Evolutionary conservation across 2,329 filamentous ascomycete genomes (phyloP).

Genomic region (Talaromyces piceae): DNA sequence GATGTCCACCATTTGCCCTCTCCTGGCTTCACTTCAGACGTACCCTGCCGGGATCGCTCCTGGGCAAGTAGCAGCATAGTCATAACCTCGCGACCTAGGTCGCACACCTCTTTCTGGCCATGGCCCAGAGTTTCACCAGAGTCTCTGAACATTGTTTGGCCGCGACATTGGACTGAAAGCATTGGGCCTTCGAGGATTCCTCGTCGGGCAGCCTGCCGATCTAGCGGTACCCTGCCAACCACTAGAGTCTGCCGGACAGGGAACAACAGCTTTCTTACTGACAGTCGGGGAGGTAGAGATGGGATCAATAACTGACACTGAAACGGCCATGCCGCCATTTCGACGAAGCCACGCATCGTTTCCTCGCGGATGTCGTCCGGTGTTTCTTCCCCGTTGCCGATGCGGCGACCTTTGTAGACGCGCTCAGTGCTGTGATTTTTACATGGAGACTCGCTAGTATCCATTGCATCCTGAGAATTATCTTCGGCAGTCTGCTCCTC

Average conservation of each 20-base stretch:
- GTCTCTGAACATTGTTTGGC: slow-evolving; percentile 47
- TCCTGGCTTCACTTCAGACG: slow-evolving; percentile 42
- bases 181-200: slow-evolving; percentile 54
- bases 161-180: slow-evolving; percentile 48
- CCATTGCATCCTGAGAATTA: neutral
- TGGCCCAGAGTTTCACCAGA: slow-evolving; percentile 20
- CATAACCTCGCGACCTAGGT: slow-evolving; percentile 51
- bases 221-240: slow-evolving; percentile 47
- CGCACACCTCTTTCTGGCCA: slow-evolving; percentile 38
- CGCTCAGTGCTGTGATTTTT: slow-evolving; percentile 13
- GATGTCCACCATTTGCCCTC: slow-evolving; percentile 56
- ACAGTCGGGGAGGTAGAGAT: slow-evolving; percentile 41
- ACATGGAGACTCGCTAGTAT: slow-evolving; percentile 3
- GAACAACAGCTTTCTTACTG: slow-evolving; percentile 45
- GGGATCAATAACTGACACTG: slow-evolving; percentile 45
- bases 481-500: neutral
- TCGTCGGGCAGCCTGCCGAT: slow-evolving; percentile 45
- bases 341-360: slow-evolving; percentile 48
- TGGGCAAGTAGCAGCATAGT: slow-evolving; percentile 52
- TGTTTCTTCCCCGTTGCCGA: slow-evolving; percentile 51
- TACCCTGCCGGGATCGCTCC: slow-evolving; percentile 52
- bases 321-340: slow-evolving; percentile 53
- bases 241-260: slow-evolving; percentile 50
- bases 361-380: slow-evolving; percentile 52
- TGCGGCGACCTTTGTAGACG: slow-evolving; percentile 52